Conservation (phyloP, 305 asterid genomes). For the Fraxinus sp. region DNA sequence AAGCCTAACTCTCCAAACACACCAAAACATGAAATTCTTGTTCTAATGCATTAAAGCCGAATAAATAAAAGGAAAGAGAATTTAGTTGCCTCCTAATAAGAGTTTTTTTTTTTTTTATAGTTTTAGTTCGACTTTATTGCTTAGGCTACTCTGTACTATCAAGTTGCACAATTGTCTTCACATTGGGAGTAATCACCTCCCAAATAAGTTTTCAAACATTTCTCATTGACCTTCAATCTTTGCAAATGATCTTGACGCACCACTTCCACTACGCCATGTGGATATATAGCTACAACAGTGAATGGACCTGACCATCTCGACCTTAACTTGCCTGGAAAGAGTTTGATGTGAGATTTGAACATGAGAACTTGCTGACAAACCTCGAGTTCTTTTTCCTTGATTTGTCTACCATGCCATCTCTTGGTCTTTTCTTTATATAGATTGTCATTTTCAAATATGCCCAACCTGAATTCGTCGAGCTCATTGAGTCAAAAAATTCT, state of each 20-base stretch:
- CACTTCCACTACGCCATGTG: not conserved
- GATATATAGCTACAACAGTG: not conserved
- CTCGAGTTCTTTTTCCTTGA: not conserved
- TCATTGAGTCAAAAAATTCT: not conserved
- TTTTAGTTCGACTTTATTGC: not conserved
- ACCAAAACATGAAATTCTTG: not conserved
- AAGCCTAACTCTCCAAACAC: not conserved
- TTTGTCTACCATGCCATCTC: not conserved
- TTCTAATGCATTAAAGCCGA: not conserved
- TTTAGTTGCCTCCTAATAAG: not conserved
- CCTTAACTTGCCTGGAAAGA: not conserved
- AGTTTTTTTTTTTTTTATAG: too few species aligned
- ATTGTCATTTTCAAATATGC: not conserved
- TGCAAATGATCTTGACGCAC: not conserved
- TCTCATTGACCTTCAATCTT: not conserved
- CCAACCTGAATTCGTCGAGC: not conserved
- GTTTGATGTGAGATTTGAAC: not conserved
- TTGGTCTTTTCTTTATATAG: too few species aligned
- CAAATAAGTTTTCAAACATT: not conserved
- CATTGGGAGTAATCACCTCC: not conserved
- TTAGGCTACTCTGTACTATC: not conserved
- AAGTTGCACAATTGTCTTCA: not conserved
- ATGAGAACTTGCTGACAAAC: not conserved
- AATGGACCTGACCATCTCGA: not conserved
- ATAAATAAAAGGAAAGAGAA: not conserved